Evolutionary conservation across 805 yeast genomes (phyloP).

Genomic region (Maudiozyma pseudohumilis): DNA sequence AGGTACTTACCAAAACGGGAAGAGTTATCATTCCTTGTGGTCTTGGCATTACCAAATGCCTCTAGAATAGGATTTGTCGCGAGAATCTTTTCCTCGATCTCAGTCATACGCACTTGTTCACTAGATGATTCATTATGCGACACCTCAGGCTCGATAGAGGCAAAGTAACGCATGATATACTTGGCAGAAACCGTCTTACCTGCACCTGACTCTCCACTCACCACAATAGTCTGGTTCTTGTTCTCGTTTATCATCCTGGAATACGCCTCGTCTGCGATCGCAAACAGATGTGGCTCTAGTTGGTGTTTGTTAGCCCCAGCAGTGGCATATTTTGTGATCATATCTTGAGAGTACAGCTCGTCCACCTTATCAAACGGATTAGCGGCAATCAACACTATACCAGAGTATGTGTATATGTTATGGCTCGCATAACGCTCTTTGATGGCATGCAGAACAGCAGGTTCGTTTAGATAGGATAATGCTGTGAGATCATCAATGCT

Average conservation of each 20-base stretch:
- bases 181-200: constrained; percentile 98
- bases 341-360: constrained; percentile 79
- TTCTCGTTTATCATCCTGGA: constrained; percentile 83
- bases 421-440: constrained; percentile 77
- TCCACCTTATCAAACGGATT: constrained; percentile 92
- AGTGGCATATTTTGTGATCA: constrained; percentile 88
- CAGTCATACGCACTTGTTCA: constrained; percentile 56
- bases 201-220: constrained; percentile 97
- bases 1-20: constrained; percentile 91
- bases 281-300: constrained; percentile 91
- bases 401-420: constrained; percentile 89
- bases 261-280: constrained; percentile 96
- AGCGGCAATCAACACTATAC: constrained; percentile 92
- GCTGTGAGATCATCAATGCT: constrained; percentile 91
- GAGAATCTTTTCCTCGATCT: constrained; percentile 83
- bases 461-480: constrained; percentile 87
- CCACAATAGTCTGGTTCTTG: constrained; percentile 89
- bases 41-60: constrained; percentile 92
- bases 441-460: constrained; percentile 92
- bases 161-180: constrained; percentile 95
- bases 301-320: constrained; percentile 41
- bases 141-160: constrained; percentile 63
- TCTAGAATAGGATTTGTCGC: constrained; percentile 94
- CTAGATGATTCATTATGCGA: constrained; percentile 16
- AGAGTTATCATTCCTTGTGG: constrained; percentile 86